Percentiles rank a stretch among this genome's conserved stretches.
These are phyloP conservation scores for Pseudogymnoascus sp. DNA, from an alignment of 2,329 filamentous ascomycete species.

Conservation along the genomic window DNA sequence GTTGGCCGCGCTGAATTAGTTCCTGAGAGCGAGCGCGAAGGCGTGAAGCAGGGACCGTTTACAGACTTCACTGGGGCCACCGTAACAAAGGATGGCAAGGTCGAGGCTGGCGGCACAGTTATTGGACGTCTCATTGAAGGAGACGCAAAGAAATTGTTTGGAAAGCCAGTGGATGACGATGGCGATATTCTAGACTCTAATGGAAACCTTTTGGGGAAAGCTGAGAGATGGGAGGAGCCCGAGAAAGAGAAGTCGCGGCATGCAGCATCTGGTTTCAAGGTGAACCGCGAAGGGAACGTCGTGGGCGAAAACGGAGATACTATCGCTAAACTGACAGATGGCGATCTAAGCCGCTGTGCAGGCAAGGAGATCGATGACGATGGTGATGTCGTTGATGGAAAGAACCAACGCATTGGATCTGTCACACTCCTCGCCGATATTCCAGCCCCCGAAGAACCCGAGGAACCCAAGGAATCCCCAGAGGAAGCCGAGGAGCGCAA, in stretches of 20 bases:
- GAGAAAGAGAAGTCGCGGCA: slow-evolving; percentile 43
- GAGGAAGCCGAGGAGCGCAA: slow-evolving; percentile 50
- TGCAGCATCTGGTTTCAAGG: slow-evolving; percentile 44
- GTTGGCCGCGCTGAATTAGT: slow-evolving; percentile 62
- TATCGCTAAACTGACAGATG: slow-evolving; percentile 60
- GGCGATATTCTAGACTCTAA: slow-evolving; percentile 76
- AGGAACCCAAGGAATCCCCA: slow-evolving; percentile 46
- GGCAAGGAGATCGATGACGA: slow-evolving; percentile 65
- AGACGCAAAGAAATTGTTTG: slow-evolving; percentile 63
- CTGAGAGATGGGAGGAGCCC: slow-evolving; percentile 47
- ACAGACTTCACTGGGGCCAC: slow-evolving; percentile 56
- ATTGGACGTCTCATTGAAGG: slow-evolving; percentile 66
- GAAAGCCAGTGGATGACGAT: slow-evolving; percentile 70
- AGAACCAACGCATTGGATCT: slow-evolving; percentile 59
- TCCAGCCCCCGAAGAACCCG: slow-evolving; percentile 33
- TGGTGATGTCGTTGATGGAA: slow-evolving; percentile 62
- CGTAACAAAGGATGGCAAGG: slow-evolving; percentile 60
- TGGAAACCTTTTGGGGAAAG: slow-evolving; percentile 49
- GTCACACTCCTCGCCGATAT: slow-evolving; percentile 58
- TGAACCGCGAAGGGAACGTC: slow-evolving; percentile 53
- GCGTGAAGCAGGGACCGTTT: slow-evolving; percentile 59
- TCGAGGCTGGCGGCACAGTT: slow-evolving; percentile 58
- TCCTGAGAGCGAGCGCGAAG: slow-evolving; percentile 56
- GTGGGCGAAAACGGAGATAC: slow-evolving; percentile 51
- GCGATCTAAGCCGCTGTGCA: slow-evolving; percentile 54